Evolutionary conservation across 345 rosid species (phyloP), one percentile per base, ranked within the genome.

Genomic region (Anastatica hierochuntica): DNA sequence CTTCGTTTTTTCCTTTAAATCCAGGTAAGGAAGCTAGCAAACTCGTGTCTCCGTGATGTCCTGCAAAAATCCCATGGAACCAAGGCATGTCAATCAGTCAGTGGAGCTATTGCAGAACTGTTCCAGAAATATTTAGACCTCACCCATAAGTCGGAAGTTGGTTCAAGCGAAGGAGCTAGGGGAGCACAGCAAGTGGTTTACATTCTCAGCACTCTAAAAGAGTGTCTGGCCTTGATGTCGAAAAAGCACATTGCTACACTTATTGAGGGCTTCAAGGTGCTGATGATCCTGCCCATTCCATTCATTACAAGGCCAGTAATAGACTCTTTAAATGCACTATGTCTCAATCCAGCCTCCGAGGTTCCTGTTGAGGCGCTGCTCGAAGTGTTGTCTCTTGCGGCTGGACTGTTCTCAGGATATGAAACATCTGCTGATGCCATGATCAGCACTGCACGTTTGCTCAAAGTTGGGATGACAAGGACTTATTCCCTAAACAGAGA

Each of bases 21-120:
- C 45, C 71, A 89, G 97, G 94, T 83, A 53, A 78, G 98, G 50
- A 83, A 68, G 74, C 88, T 85, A 63, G 64, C 94, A 4, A 83
- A 80, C 34, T 40, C 55, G 26, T 76, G 84, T 45, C 63, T 73
- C 47, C 81, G 85, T 17, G 88, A 81, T 37, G 70, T 75, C 38
- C 57, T 92, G 33, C 80, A 68, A 57, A 68, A 72, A 67, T 72
- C 81, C 54, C 80, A 67, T 52, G 79, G 84, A 31, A 78, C 75
- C 11, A 57, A 77, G 0, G 60, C 71, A 8, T 53, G 78, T 23
- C 58, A 65, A 10, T 77, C 80, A n/a, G 82, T 84, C n/a, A 85
- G 98, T 58, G 90, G 87, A 74, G 79, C 72, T 8, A 69, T 88
- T 26, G 71, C 78, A 2, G 78, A 77, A 43, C 26, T 63, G 27